phyloP scores from a whole-genome alignment of 257 asterid species.

The Solanum chmielewskii region DNA sequence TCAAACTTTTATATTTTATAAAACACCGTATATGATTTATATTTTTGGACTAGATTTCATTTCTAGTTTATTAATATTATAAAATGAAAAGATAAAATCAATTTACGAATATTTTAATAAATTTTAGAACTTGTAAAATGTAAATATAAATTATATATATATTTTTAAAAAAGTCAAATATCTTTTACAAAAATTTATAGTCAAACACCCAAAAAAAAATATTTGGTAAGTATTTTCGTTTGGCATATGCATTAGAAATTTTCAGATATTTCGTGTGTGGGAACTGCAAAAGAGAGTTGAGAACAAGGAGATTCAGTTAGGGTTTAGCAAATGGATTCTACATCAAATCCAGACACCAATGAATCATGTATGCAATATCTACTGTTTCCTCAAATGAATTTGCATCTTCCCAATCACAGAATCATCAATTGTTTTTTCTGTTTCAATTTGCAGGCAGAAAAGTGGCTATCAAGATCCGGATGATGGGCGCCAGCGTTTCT shows the following conservation, averaged over 20 bases:
- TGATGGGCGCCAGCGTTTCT: slow-evolving; percentile 90
- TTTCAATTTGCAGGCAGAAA: slow-evolving; percentile 30
- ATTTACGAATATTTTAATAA: no score
- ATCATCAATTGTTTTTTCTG: not conserved
- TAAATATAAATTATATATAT: no score
- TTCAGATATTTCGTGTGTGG: not conserved
- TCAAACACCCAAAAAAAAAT: not conserved
- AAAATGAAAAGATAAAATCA: no score
- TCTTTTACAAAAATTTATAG: not conserved
- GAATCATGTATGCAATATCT: slow-evolving; percentile 29
- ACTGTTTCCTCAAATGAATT: not conserved
- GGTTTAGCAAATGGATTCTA: slow-evolving; percentile 4
- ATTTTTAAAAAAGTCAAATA: not conserved
- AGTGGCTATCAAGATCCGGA: slow-evolving; percentile 67
- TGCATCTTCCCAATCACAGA: not conserved
- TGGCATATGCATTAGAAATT: not conserved
- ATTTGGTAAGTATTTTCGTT: not conserved
- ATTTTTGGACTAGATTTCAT: no score
- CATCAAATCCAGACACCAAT: slow-evolving; percentile 22
- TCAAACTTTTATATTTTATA: no score
- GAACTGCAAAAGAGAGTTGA: not conserved
- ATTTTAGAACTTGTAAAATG: no score
- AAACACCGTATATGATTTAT: no score
- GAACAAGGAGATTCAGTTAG: not conserved
- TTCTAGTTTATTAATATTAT: no score